Base-by-base conservation (phyloP, 2,329 filamentous ascomycete genomes). In the Xylariaceae sp. region DNA sequence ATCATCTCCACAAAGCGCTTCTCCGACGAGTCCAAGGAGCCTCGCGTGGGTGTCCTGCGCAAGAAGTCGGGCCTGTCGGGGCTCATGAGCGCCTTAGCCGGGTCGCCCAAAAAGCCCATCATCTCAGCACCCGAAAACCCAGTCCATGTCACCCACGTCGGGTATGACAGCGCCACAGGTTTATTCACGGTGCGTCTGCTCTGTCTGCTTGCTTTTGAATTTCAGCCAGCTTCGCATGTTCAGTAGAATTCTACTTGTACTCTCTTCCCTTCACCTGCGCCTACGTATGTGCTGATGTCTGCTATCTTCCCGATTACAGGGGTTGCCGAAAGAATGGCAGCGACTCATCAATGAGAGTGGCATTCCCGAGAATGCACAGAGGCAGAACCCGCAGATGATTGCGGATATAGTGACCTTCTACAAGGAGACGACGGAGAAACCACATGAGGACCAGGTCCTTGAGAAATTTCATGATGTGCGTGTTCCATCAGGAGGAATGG, bases 41-140 rank as follows among this genome's bases (percentile, higher is more conserved):
- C 76, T 35, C 71, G 74, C 14, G 70, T 75, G 3, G 68, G 70
- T 48, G 72, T 83, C 50, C 67, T 83, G 50, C 80, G 88, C 60
- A 94, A 94, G 72, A 95, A 94, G 73, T 87, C 86, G 41, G 89
- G 88, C 47, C 89, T 95, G 63, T 90, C 88, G 14, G 88, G 84
- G 56, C 90, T 95, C 61, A 83, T 95, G 74, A 92, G 84, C 65
- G 92, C 85, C 64, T 64, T 85, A 49, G 83, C 94, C 48, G 86
- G 88, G 55, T 92, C 90, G 27, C 90, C 88, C 42, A 88, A 91
- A 67, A 88, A 90, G 54, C 89, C 93, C 37, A 82, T 92, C 67
- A 98, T 98, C 60, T 97, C 93, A n/a, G 88, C 90, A 29, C 93
- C 93, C 44, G 91, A 95, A 68, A 97, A 98, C 61, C 93, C 93